Evolutionary conservation across 2,329 filamentous ascomycete genomes (phyloP).

Genomic region (Balansia obtecta): DNA sequence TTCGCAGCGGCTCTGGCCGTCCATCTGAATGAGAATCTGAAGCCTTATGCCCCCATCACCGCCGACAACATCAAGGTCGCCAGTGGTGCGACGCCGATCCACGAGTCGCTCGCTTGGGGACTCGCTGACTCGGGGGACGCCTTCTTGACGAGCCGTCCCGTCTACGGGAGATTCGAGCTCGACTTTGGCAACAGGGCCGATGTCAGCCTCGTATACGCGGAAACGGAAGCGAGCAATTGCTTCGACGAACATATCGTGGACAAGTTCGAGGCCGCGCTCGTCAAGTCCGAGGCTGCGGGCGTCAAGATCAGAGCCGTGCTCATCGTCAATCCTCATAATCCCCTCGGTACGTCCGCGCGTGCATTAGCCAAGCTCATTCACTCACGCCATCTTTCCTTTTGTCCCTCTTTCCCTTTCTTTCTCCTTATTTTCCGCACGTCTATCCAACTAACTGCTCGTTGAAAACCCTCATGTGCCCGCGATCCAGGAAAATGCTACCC

Average conservation of each 20-base stretch:
- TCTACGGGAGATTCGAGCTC: slow-evolving; percentile 36
- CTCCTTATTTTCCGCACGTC: background rate
- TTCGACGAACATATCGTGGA: slow-evolving; percentile 31
- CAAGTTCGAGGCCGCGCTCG: slow-evolving; percentile 31
- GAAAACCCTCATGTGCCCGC: background rate
- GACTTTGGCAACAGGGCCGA: slow-evolving; percentile 33
- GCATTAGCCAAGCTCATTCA: background rate
- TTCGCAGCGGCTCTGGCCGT: slow-evolving; percentile 13
- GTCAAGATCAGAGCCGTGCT: slow-evolving; percentile 32
- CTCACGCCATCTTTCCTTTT: background rate
- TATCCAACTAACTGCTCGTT: too few species aligned
- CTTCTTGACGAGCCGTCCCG: slow-evolving; percentile 20
- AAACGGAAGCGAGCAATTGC: slow-evolving; percentile 27
- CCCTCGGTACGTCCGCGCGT: slow-evolving; percentile 24
- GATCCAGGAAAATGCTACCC: slow-evolving; percentile 28
- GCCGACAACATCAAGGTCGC: too few species aligned
- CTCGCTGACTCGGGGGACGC: slow-evolving; percentile 25
- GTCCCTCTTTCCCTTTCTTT: background rate
- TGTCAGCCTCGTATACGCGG: slow-evolving; percentile 31
- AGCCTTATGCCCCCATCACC: too few species aligned
- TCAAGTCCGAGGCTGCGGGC: slow-evolving; percentile 21
- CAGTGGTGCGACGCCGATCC: slow-evolving; percentile 25
- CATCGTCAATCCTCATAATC: slow-evolving; percentile 41
- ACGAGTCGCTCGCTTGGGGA: slow-evolving; percentile 27
- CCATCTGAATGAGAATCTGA: too few species aligned